Evolutionary conservation across 306 rosid species (phyloP).

Genomic region (Vigna reflexopilosa): DNA sequence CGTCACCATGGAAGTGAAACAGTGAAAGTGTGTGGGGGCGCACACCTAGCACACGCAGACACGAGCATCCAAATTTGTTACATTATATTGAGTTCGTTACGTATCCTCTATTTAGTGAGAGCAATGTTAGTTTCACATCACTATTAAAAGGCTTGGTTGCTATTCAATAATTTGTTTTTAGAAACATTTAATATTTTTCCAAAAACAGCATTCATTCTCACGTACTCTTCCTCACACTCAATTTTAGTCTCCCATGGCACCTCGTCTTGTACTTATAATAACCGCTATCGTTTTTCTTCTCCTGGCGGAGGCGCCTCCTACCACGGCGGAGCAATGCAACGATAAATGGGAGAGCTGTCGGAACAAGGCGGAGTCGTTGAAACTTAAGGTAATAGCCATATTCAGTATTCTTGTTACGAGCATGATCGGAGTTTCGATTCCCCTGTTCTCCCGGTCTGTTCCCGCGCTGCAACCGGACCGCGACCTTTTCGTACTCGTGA

Average conservation of each 20-base stretch:
- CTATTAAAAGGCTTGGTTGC: background rate
- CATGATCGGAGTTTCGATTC: constrained; percentile 59
- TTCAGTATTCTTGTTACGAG: constrained; percentile 50
- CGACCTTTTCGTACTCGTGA: constrained; percentile 53
- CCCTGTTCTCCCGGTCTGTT: constrained; percentile 47
- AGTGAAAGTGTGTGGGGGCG: background rate
- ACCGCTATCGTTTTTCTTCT: background rate
- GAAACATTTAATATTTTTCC: no score
- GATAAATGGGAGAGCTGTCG: constrained; percentile 49
- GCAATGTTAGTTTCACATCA: background rate
- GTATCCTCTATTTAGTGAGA: no score
- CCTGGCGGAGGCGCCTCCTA: background rate
- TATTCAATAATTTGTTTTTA: no score
- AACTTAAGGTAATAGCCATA: constrained; percentile 61
- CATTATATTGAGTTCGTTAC: no score
- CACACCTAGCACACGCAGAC: background rate
- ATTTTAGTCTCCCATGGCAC: background rate
- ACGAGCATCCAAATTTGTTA: background rate
- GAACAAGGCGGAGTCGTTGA: constrained; percentile 43
- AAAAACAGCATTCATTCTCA: no score
- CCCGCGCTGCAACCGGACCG: constrained; percentile 57
- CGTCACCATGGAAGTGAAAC: background rate
- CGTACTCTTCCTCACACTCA: no score
- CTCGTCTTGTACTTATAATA: background rate
- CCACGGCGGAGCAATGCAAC: constrained; percentile 25